Base-by-base conservation (phyloP, 257 asterid species). In the Paraleonurus japonicus region DNA sequence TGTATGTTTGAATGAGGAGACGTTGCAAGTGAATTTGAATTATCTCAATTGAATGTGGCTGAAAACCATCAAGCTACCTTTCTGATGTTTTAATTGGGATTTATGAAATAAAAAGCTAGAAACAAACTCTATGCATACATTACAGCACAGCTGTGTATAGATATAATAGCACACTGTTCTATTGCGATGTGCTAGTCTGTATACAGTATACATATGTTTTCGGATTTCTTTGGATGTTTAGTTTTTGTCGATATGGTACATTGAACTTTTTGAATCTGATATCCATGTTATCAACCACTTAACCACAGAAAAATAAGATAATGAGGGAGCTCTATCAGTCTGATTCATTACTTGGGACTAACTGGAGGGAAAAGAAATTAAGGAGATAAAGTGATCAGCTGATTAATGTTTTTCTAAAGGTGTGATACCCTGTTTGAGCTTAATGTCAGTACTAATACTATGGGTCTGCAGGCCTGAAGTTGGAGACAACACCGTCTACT, bases 391-490 rank as follows among this genome's bases (percentile, higher is more conserved):
- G 9, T 39, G 15, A 2, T 61, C 8, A 23, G 23, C 45, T 53
- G 43, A 20, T 23, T 28, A 19, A 45, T 24, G 9, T 43, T 13
- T 41, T 65, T 45, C 48, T 12, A 57, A 66, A 22, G 13, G 11
- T 58, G 61, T 12, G 16, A 50, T 33, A 2, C 45, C n/a, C 67
- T 37, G 7, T 57, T 59, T 6, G 58, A 45, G 51, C 65, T 71
- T 75, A 65, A 66, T 62, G 16, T 20, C 3, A 3, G 24, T 35
- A 11, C 27, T 59, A n/a, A 51, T 65, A 65, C 35, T 72, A 62
- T 16, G 17, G 39, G 41, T 13, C 13, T 68, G 68, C 75, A 74
- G 83, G 51, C 22, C 30, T 65, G 43, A 74, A 70, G 64, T 65
- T 54, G 74, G 47, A 7, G 23, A 54, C n/a, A 20, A 48, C 12